These are phyloP conservation scores for Entomortierella parvispora DNA, from an alignment of 192 early-diverging fungal species.

Conservation along the genomic window DNA sequence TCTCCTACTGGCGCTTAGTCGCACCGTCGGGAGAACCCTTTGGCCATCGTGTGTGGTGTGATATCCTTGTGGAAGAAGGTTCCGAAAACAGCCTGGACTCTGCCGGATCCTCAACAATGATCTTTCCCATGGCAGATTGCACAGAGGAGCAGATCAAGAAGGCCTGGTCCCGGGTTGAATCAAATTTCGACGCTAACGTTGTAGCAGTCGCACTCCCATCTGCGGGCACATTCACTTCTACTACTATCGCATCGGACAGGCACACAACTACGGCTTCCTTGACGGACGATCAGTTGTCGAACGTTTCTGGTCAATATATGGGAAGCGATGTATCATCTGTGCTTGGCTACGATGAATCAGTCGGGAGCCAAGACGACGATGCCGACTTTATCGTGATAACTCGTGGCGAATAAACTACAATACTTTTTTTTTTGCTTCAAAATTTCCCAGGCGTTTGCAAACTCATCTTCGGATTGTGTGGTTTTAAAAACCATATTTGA, in stretches of 20 bases:
- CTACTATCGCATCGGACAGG: neutral
- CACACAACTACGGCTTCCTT: neutral
- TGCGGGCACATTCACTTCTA: slow-evolving; percentile 12
- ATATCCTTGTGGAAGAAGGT: slow-evolving; percentile 64
- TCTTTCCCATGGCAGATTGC: slow-evolving; percentile 53
- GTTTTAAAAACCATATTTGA: too few species aligned
- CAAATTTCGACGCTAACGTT: neutral
- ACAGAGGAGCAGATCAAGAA: slow-evolving; percentile 18
- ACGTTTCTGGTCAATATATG: slow-evolving; percentile 14
- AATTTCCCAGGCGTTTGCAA: too few species aligned
- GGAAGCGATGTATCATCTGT: slow-evolving; percentile 1
- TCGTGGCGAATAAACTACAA: too few species aligned
- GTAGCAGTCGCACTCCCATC: neutral
- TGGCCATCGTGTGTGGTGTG: slow-evolving; percentile 75
- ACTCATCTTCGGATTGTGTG: too few species aligned
- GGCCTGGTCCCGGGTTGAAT: slow-evolving; percentile 7
- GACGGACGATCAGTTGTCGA: slow-evolving; percentile 39
- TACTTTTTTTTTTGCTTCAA: too few species aligned
- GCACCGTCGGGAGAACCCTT: slow-evolving; percentile 68
- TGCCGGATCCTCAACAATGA: slow-evolving; percentile 53
- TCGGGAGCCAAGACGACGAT: slow-evolving; percentile 2
- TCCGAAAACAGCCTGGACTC: slow-evolving; percentile 52
- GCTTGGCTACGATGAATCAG: slow-evolving; percentile 5
- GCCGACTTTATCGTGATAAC: too few species aligned
- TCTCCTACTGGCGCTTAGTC: slow-evolving; percentile 70